Base-by-base conservation (phyloP, 2,329 filamentous ascomycete species). In the Botrytis medusae region DNA sequence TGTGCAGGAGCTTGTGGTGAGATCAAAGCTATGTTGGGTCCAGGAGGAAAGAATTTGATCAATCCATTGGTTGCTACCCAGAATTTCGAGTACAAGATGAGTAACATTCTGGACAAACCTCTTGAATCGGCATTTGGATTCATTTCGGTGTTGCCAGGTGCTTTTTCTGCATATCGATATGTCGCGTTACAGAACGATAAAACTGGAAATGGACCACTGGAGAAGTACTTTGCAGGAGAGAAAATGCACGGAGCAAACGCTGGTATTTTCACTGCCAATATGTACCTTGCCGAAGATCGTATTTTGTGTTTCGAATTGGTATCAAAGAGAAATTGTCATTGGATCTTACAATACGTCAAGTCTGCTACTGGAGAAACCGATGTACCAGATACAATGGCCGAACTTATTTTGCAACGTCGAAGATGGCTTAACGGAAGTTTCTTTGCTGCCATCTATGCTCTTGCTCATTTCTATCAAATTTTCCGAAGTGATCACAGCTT, bases 11-110 rank as follows among this genome's bases (percentile, higher is more conserved):
- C 96, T 44, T 98, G 96, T 76, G 96, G 96, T 77, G 96, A 99
- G 82, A 99, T 99, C 83, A 97, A 95, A 81, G 96, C 96, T 0
- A 97, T 97, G 84, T 97, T 98, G 82, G 96, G 96, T 10, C 93
- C 91, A 77, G 90, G 88, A 40, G 95, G 94, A 80, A 85, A 90
- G 9, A 94, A 95, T 75, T 86, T 99, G 22, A 85, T 99, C 63
- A 99, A 99, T 79, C 96, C 96, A 0, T 86, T 99, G 8, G 95
- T 99, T 25, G 96, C 96, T 0, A 97, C 94, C 64, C 96, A 99
- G 80, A 99, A 99, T 81, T 99, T 99, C 77, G 96, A 99, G 85
- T 99, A 99, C 86, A 99, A 99, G 83, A 98, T 99, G 94, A 97
- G 94, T 59, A 99, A 99, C 79, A 99, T 99, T 79, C 87, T 99